A percentile compares a stretch with the other conserved stretches of the same genome.
Conservation (phyloP, 2,329 filamentous ascomycete species). For the Diplodia scrobiculata region DNA sequence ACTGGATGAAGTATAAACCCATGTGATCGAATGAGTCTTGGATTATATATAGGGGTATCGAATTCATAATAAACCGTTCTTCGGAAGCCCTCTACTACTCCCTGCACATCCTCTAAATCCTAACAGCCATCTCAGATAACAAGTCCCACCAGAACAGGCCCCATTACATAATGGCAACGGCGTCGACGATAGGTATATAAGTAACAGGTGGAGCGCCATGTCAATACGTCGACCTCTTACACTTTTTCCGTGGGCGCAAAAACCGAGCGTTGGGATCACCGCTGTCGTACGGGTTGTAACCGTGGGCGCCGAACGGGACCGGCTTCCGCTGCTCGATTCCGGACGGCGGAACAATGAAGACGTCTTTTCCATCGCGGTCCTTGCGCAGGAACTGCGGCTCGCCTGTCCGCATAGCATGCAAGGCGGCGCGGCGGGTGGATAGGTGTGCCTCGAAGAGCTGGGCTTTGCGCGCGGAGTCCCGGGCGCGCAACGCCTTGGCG, state of each 20-base stretch:
- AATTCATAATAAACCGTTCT: background rate
- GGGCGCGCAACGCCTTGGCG: slow-evolving; percentile 51
- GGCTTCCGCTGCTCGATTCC: slow-evolving; percentile 15
- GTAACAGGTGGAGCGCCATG: slow-evolving; percentile 36
- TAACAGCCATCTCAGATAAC: background rate
- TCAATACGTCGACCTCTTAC: slow-evolving; percentile 32
- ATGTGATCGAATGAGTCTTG: no score
- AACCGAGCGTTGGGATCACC: slow-evolving; percentile 54
- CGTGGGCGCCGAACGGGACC: slow-evolving; percentile 40
- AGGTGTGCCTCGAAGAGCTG: slow-evolving; percentile 57
- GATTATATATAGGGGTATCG: background rate
- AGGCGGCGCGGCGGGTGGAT: slow-evolving; percentile 55
- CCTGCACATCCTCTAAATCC: no score
- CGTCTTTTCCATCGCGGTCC: slow-evolving; percentile 56
- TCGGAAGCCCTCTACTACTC: no score
- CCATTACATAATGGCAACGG: no score
- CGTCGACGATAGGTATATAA: no score
- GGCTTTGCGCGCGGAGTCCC: slow-evolving; percentile 55
- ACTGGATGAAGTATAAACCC: no score
- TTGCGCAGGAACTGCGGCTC: slow-evolving; percentile 59
- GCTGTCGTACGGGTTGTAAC: slow-evolving; percentile 51
- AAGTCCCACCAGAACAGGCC: background rate
- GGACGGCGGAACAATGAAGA: slow-evolving; percentile 61
- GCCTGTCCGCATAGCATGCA: slow-evolving; percentile 56
- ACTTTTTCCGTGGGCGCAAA: slow-evolving; percentile 48